These are phyloP conservation scores for Penicillium glabrum DNA, from an alignment of 2,329 filamentous ascomycete genomes.

Conservation along the genomic window DNA sequence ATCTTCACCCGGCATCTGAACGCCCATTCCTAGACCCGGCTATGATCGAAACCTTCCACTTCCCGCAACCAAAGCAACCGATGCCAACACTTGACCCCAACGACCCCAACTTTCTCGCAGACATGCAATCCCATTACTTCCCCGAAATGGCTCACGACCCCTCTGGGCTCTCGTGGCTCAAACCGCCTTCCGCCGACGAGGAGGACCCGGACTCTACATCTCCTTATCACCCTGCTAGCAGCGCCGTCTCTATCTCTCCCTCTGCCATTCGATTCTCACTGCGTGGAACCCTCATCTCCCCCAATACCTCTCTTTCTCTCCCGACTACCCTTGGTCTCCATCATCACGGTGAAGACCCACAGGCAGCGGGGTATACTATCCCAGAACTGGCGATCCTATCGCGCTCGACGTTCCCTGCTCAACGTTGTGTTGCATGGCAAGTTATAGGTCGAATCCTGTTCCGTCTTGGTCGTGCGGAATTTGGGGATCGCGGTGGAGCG, in stretches of 20 bases:
- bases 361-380: slow-evolving; percentile 92
- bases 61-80: slow-evolving; percentile 48
- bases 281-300: slow-evolving; percentile 74
- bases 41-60: slow-evolving; percentile 36
- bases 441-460: slow-evolving; percentile 84
- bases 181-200: slow-evolving; percentile 65
- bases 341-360: slow-evolving; percentile 88
- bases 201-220: slow-evolving; percentile 65
- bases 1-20: slow-evolving; percentile 43
- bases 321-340: slow-evolving; percentile 80
- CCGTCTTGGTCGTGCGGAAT: slow-evolving; percentile 72
- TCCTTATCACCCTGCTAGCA: slow-evolving; percentile 77
- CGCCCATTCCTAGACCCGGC: slow-evolving; percentile 31
- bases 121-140: slow-evolving; percentile 91
- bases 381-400: slow-evolving; percentile 79
- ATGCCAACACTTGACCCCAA: slow-evolving; percentile 76
- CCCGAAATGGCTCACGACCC: slow-evolving; percentile 83
- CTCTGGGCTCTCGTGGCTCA: slow-evolving; percentile 86
- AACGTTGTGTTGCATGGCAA: slow-evolving; percentile 89
- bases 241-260: slow-evolving; percentile 62
- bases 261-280: slow-evolving; percentile 88
- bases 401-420: slow-evolving; percentile 77
- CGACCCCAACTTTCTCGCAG: slow-evolving; percentile 77
- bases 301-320: slow-evolving; percentile 69
- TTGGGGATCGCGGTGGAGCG: slow-evolving; percentile 60